A percentile compares a stretch with the other conserved stretches of the same genome.
These are phyloP conservation scores for Eucalyptus sideroxylon DNA, from an alignment of 345 rosid species.

Conservation along the genomic window DNA sequence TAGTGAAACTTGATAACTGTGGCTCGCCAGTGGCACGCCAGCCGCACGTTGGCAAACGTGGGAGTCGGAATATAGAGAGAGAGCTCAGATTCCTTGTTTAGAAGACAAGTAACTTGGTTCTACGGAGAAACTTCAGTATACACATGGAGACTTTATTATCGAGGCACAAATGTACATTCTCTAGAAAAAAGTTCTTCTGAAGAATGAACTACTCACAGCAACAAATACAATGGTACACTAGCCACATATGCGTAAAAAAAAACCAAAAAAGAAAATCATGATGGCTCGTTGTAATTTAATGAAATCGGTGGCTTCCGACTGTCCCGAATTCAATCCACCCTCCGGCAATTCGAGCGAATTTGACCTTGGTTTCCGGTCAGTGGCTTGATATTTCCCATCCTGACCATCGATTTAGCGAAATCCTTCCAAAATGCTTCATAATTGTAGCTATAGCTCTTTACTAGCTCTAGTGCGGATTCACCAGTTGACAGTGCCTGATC, in stretches of 20 bases:
- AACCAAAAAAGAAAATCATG: background rate
- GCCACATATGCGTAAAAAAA: background rate
- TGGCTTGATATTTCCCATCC: slow-evolving; percentile 42
- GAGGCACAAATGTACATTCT: background rate
- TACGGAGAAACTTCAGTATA: background rate
- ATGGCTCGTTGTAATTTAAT: background rate
- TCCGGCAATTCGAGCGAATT: slow-evolving; percentile 22
- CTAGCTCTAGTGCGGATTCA: slow-evolving; percentile 18
- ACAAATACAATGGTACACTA: background rate
- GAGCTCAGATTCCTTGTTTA: background rate
- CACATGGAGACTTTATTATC: background rate
- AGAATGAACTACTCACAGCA: background rate
- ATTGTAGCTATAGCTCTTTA: slow-evolving; percentile 6
- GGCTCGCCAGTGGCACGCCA: too few species aligned
- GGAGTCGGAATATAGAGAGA: background rate
- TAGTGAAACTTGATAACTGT: background rate
- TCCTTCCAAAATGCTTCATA: slow-evolving; percentile 9
- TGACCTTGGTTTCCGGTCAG: slow-evolving; percentile 31
- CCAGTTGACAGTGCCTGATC: slow-evolving; percentile 36
- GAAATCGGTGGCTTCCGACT: background rate
- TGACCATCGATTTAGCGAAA: slow-evolving; percentile 31
- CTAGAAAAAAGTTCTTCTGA: background rate
- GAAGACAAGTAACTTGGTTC: background rate
- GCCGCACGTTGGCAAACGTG: background rate
- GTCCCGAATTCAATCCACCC: background rate